Evolutionary conservation across 768 basidiomycete species (phyloP).

Genomic region (Lactifluus pinguis): DNA sequence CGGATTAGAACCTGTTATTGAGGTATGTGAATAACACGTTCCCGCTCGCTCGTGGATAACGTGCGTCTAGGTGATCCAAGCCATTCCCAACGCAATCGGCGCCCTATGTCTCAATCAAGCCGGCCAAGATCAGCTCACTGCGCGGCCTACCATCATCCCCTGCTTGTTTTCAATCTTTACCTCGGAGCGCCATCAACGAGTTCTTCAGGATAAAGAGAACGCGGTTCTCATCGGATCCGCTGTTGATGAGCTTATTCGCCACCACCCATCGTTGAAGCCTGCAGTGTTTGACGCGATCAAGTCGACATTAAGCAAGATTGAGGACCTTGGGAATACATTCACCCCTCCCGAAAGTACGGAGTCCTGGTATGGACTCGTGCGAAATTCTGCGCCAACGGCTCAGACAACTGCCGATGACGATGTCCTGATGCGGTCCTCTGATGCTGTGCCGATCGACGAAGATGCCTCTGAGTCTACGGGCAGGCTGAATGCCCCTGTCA

Average conservation of each 20-base stretch:
- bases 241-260: slow-evolving; percentile 91
- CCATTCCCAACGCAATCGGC: slow-evolving; percentile 91
- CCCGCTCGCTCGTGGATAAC: neutral
- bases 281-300: slow-evolving; percentile 73
- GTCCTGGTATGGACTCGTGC: slow-evolving; percentile 57
- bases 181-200: slow-evolving; percentile 71
- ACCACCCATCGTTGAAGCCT: slow-evolving; percentile 82
- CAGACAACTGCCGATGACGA: slow-evolving; percentile 8
- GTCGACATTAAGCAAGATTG: slow-evolving; percentile 59
- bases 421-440: slow-evolving; percentile 15
- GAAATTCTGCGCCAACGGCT: neutral
- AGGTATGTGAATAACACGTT: slow-evolving; percentile 39
- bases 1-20: slow-evolving; percentile 79
- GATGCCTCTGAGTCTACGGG: slow-evolving; percentile 7
- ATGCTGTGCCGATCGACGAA: neutral
- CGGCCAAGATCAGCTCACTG: slow-evolving; percentile 73
- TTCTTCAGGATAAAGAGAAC: slow-evolving; percentile 88
- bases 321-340: slow-evolving; percentile 60
- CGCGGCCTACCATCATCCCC: slow-evolving; percentile 74
- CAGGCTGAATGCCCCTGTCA: neutral
- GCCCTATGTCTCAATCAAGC: slow-evolving; percentile 90
- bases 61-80: slow-evolving; percentile 65
- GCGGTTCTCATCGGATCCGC: slow-evolving; percentile 80
- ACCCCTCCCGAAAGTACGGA: slow-evolving; percentile 46
- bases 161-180: slow-evolving; percentile 82